These are phyloP conservation scores for Diaporthe aspalathi DNA, from an alignment of 2,329 filamentous ascomycete species.

Conservation along the genomic window DNA sequence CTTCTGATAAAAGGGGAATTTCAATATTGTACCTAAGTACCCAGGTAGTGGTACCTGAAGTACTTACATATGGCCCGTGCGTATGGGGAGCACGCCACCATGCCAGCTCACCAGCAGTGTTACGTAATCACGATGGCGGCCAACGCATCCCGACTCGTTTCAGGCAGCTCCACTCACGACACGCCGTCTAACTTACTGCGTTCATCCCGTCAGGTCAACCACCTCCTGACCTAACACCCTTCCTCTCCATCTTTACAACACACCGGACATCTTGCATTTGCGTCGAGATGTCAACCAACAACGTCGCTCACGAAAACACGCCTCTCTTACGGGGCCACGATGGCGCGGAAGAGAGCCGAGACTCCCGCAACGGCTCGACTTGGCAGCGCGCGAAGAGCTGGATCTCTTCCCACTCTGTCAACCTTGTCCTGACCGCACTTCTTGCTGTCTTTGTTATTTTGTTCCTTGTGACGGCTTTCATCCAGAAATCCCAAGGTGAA, in stretches of 20 bases:
- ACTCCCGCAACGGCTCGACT: background rate
- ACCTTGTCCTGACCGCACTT: conserved; percentile 31
- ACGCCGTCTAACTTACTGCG: background rate
- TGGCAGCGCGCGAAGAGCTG: conserved; percentile 23
- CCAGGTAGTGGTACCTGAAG: too few species aligned
- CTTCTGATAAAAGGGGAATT: too few species aligned
- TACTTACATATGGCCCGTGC: background rate
- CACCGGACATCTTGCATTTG: background rate
- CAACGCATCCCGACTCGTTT: conserved; percentile 4
- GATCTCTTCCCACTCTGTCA: conserved; percentile 29
- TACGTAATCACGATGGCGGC: conserved; percentile 15
- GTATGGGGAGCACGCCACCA: background rate
- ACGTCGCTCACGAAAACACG: conserved; percentile 32
- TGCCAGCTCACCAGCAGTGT: background rate
- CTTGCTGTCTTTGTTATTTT: conserved; percentile 33
- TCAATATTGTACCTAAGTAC: too few species aligned
- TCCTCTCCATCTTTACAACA: background rate
- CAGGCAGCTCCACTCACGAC: conserved; percentile 28
- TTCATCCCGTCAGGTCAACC: conserved; percentile 20
- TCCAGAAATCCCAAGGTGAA: background rate
- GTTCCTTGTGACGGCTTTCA: conserved; percentile 19
- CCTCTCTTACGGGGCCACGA: conserved; percentile 37
- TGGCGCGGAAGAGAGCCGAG: conserved; percentile 13
- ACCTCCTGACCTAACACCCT: background rate
- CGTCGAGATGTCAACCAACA: conserved; percentile 15